Conservation (phyloP, 345 rosid species). For the Euphorbia tirucalli region DNA sequence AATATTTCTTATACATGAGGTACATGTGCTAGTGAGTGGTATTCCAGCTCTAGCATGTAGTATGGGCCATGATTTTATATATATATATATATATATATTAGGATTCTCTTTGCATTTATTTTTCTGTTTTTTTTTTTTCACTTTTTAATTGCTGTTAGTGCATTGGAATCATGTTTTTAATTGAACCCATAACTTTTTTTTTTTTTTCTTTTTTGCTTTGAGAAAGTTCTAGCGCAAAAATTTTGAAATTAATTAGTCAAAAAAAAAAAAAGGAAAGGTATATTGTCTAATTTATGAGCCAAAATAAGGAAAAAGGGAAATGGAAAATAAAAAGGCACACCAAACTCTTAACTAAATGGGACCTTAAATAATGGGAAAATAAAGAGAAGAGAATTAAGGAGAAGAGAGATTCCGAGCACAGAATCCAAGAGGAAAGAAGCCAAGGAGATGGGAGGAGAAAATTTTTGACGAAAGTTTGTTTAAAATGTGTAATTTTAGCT, state of each 20-base stretch:
- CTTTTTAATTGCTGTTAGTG: conserved; percentile 14
- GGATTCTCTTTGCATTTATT: conserved; percentile 17
- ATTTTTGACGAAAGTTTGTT: conserved; percentile 23
- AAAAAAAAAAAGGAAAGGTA: background rate
- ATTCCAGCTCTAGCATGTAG: conserved; percentile 64
- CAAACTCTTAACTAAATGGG: conserved; percentile 5
- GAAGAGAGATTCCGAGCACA: conserved; percentile 40
- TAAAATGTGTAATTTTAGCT: conserved; percentile 32
- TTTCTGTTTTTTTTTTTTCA: background rate
- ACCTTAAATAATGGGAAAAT: background rate
- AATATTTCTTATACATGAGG: conserved; percentile 43
- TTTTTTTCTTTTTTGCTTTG: conserved; percentile 37
- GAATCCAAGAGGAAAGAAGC: conserved; percentile 55
- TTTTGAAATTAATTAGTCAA: background rate
- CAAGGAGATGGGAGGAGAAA: conserved; percentile 45
- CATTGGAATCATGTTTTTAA: conserved; percentile 3
- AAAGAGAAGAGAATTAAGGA: background rate
- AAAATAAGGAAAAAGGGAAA: background rate
- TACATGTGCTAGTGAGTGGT: conserved; percentile 64
- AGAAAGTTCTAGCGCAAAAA: conserved; percentile 10
- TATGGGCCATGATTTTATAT: conserved; percentile 44
- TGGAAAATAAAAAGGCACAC: background rate
- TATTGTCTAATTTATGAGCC: background rate
- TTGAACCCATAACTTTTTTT: conserved; percentile 18
- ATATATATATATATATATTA: background rate